Base-by-base conservation (phyloP, 1,284 basidiomycete genomes). In the Schizophyllum amplum region DNA sequence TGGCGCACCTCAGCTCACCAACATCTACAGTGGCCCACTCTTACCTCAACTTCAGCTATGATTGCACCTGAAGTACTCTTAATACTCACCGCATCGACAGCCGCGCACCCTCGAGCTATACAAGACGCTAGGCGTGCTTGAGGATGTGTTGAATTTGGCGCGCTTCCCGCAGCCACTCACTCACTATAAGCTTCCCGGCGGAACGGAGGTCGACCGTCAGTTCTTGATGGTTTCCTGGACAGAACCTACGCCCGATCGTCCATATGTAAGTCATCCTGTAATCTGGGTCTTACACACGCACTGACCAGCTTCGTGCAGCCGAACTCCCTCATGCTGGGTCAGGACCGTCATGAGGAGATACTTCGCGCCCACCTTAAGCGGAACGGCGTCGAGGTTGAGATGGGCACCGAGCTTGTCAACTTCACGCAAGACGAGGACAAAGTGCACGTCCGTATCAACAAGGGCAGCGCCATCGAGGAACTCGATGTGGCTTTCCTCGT, bases 321-420 rank as follows among this genome's bases (percentile, higher is more conserved):
- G 13, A 67, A 66, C 53, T 48, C 61, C 1, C 53, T 64, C 46
- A 60, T 69, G 21, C 55, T 75, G 0, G 72, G 72, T 46, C 73
- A 76, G 56, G 64, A 67, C 24, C 50, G 60, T 9, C 55, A 66
- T 0, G 70, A 73, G 53, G 61, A 50, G 1, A 65, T 72, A 24
- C 58, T 75, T 5, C 67, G 70, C 2, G 33, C 57, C 2, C 68
- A 71, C 42, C 62, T 74, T 1, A 59, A 58, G 24, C 62, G 61
- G 21, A 55, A 59, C 24, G 65, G 63, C 11, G 58, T 67, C 17
- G 52, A 61, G 0, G 67, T 73, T 4, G 72, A 75, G 57, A 57
- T 67, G 1, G 63, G 63, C 1, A 65, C 64, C 1, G 69, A 70
- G 55, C 64, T 73, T 2, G 47, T 62, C 6, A 47, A 59, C 1